A percentile compares a stretch with the other conserved stretches of the same genome.
Conservation (phyloP, 495 filamentous ascomycete genomes). For the Penicillium coffeae region DNA sequence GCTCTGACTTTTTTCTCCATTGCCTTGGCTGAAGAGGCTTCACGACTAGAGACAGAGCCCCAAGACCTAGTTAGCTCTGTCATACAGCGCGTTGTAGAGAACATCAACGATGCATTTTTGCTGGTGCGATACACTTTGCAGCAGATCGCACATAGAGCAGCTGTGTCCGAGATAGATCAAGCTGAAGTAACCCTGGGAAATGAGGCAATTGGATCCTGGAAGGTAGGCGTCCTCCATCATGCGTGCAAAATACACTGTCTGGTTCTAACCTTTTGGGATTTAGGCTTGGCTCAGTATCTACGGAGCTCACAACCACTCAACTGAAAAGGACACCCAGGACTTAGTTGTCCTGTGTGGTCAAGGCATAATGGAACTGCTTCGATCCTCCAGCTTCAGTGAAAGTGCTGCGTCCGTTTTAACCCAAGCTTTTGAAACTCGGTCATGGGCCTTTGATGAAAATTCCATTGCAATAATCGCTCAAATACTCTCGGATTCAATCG, state of each 20-base stretch:
- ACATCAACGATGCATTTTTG: constrained; percentile 35
- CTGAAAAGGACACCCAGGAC: constrained; percentile 14
- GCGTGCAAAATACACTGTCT: too few species aligned
- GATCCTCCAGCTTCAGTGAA: constrained; percentile 18
- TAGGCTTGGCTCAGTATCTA: constrained; percentile 21
- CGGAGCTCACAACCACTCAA: constrained; percentile 12
- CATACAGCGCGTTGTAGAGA: constrained; percentile 22
- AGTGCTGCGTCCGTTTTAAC: constrained; percentile 21
- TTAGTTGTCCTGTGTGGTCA: constrained; percentile 31
- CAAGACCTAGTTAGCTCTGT: constrained; percentile 11
- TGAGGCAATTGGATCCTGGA: constrained; percentile 37
- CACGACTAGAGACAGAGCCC: constrained; percentile 19
- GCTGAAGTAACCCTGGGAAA: constrained; percentile 19
- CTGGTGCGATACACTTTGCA: constrained; percentile 35
- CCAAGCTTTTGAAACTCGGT: constrained; percentile 20
- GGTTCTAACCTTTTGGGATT: neutral
- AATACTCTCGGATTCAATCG: constrained; percentile 31
- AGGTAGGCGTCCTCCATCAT: constrained; percentile 20
- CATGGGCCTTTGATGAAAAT: constrained; percentile 16
- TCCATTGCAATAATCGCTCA: constrained; percentile 26
- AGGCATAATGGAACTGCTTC: constrained; percentile 29
- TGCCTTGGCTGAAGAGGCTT: constrained; percentile 67
- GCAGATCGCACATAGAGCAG: constrained; percentile 27
- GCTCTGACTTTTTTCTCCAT: constrained; percentile 69
- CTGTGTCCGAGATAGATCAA: constrained; percentile 17